Conservation (phyloP, 108 stramenopile genomes). For the Chaetoceros tenuissimus region DNA sequence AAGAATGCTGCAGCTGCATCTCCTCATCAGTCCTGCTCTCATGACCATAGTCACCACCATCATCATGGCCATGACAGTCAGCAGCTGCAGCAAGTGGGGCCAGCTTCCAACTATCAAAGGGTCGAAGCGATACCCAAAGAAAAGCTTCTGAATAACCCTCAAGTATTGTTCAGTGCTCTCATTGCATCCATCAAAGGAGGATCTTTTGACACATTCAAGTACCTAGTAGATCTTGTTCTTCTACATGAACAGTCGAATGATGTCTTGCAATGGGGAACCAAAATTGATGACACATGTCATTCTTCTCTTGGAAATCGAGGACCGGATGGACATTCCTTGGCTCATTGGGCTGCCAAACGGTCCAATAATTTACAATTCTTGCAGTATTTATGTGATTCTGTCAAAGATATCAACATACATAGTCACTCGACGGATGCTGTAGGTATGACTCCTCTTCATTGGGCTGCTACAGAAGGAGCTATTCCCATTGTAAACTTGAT, state of each 20-base stretch:
- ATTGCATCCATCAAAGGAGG: slow-evolving; percentile 19
- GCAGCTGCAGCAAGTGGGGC: not conserved
- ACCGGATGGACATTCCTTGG: slow-evolving; percentile 66
- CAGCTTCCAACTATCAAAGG: not conserved
- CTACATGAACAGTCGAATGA: slow-evolving; percentile 6
- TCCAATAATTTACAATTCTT: slow-evolving; percentile 69
- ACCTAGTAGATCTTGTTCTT: slow-evolving; percentile 32
- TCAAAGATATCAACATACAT: slow-evolving; percentile 23
- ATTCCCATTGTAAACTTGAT: slow-evolving; percentile 68
- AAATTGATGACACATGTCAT: slow-evolving; percentile 16
- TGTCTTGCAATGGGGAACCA: not conserved
- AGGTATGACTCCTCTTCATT: slow-evolving; percentile 92
- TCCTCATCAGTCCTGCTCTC: slow-evolving; percentile 15
- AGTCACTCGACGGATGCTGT: slow-evolving; percentile 56
- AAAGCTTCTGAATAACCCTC: slow-evolving; percentile 1
- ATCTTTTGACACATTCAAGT: slow-evolving; percentile 33
- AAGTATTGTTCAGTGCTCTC: slow-evolving; percentile 1
- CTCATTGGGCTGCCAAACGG: slow-evolving; percentile 94
- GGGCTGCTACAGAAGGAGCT: slow-evolving; percentile 90
- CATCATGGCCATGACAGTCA: slow-evolving; percentile 14
- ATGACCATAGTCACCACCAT: slow-evolving; percentile 21
- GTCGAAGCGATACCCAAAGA: slow-evolving; percentile 6
- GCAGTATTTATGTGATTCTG: slow-evolving; percentile 32
- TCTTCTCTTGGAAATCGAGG: not conserved
- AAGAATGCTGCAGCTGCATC: not conserved